phyloP scores from a whole-genome alignment of 208 protist species.

The Acanthamoeba sp. region DNA sequence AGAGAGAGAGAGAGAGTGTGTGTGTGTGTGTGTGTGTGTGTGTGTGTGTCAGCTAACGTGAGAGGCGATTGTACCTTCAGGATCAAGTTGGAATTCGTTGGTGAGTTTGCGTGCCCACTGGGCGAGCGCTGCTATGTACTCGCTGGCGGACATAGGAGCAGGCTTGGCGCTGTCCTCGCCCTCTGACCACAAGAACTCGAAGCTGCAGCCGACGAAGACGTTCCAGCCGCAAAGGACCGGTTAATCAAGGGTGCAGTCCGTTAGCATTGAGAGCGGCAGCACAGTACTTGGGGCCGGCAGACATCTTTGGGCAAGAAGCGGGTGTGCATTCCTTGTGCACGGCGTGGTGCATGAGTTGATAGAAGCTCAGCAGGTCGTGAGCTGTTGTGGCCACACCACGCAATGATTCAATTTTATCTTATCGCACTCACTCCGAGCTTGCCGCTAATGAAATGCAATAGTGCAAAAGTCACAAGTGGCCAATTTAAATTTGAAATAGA shows the following conservation, averaged over 20 bases:
- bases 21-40: too few species aligned
- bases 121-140: neutral
- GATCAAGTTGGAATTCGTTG: neutral
- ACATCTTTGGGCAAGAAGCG: constrained; percentile 2
- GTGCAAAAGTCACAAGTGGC: too few species aligned
- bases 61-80: neutral
- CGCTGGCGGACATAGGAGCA: neutral
- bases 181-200: constrained; percentile 50
- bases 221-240: too few species aligned
- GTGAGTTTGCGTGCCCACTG: constrained; percentile 17
- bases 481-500: too few species aligned
- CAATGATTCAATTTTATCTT: too few species aligned
- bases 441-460: too few species aligned
- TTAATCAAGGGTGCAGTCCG: too few species aligned
- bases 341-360: neutral
- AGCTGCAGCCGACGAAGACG: neutral
- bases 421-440: neutral
- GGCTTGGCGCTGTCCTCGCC: neutral
- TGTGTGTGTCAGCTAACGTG: too few species aligned
- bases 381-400: neutral
- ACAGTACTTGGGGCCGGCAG: constrained; percentile 7
- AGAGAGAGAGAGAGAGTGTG: neutral
- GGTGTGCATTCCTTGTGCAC: constrained; percentile 17
- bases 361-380: constrained; percentile 31
- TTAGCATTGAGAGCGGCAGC: neutral